phyloP scores from a whole-genome alignment of 2,329 filamentous ascomycete species.

The Penicillium vulpinum region DNA sequence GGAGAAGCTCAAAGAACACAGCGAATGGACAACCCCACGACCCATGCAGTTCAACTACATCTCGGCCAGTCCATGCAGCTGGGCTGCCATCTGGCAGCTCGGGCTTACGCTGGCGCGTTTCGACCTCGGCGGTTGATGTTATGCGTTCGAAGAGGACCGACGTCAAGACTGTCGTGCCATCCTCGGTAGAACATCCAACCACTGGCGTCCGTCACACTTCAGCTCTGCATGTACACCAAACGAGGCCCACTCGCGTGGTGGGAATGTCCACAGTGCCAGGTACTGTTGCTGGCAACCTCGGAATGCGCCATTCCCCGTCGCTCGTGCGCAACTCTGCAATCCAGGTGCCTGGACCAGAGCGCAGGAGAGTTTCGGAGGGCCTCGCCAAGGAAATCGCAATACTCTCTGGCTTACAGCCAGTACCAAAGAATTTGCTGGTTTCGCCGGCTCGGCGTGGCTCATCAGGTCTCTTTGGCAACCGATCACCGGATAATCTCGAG shows the following conservation, averaged over 20 bases:
- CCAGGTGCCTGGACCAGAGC: neutral
- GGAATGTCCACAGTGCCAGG: neutral
- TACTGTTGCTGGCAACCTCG: neutral
- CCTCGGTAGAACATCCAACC: neutral
- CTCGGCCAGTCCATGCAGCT: neutral
- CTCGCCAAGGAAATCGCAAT: neutral
- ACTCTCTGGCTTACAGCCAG: neutral
- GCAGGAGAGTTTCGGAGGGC: neutral
- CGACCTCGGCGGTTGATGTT: neutral
- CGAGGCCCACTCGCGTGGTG: neutral
- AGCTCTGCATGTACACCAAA: neutral
- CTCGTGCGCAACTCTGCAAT: neutral
- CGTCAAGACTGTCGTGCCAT: neutral
- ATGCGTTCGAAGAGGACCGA: neutral
- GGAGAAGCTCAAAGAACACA: neutral
- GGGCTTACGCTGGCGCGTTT: conserved; percentile 8
- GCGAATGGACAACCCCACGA: neutral
- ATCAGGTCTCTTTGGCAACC: neutral
- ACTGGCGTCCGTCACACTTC: neutral
- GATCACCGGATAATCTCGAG: neutral
- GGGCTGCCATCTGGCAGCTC: neutral
- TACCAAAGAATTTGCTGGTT: neutral
- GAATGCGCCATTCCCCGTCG: neutral
- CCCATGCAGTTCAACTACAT: neutral
- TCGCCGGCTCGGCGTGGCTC: neutral